A percentile compares a stretch with the other conserved stretches of the same genome.
These are phyloP conservation scores for Capsicum baccatum DNA, from an alignment of 257 asterid species.

Conservation along the genomic window DNA sequence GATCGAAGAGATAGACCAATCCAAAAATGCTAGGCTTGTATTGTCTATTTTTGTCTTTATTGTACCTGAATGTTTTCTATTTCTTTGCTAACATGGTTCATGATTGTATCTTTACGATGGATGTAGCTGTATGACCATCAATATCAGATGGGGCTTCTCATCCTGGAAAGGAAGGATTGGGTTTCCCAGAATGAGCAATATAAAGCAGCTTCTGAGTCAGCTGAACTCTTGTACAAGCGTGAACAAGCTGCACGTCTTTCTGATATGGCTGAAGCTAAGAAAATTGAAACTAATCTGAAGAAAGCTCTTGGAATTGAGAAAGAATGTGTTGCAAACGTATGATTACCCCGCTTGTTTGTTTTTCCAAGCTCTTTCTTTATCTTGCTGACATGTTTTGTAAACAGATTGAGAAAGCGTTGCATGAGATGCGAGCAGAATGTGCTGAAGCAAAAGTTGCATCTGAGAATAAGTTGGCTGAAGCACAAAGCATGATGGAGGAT, in stretches of 20 bases:
- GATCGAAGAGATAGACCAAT: background rate
- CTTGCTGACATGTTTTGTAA: constrained; percentile 30
- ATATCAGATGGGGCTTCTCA: constrained; percentile 95
- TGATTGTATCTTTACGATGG: constrained; percentile 27
- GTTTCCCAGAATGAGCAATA: constrained; percentile 72
- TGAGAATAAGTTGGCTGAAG: constrained; percentile 75
- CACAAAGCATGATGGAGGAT: constrained; percentile 68
- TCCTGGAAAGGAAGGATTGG: constrained; percentile 89
- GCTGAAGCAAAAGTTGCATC: constrained; percentile 87
- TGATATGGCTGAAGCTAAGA: constrained; percentile 69
- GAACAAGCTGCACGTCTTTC: constrained; percentile 70
- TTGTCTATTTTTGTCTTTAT: background rate
- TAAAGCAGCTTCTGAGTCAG: constrained; percentile 62
- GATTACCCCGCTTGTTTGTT: constrained; percentile 16
- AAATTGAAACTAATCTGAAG: constrained; percentile 79
- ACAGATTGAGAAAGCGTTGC: constrained; percentile 94
- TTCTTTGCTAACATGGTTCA: background rate
- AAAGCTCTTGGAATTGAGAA: constrained; percentile 90
- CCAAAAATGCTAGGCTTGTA: background rate
- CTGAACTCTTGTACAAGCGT: constrained; percentile 64
- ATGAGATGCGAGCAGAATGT: constrained; percentile 92
- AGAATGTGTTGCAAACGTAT: constrained; percentile 91
- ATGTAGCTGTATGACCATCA: constrained; percentile 79
- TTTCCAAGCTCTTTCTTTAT: background rate
- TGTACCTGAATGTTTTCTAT: constrained; percentile 26